Percentiles rank a stretch among this genome's conserved stretches.
phyloP scores from a whole-genome alignment of 345 rosid genomes.

The Passiflora organensis region DNA sequence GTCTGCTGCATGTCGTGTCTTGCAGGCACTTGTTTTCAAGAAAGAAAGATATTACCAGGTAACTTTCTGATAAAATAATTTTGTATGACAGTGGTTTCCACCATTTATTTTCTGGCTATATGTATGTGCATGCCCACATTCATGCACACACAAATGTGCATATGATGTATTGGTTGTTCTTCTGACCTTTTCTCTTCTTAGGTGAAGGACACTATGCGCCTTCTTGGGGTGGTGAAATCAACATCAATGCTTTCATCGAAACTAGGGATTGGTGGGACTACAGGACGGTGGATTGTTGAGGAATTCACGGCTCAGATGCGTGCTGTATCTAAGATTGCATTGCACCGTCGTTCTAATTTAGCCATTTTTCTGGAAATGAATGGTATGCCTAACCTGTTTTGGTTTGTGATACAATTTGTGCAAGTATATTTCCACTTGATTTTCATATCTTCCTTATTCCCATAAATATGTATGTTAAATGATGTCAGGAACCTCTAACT shows the following conservation, averaged over 20 bases:
- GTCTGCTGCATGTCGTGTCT: conserved; percentile 80
- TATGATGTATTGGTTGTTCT: background rate
- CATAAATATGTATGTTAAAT: too few relatives aligned
- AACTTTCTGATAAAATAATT: conserved; percentile 7
- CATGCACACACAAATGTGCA: background rate
- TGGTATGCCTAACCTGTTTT: conserved; percentile 38
- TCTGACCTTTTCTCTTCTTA: conserved; percentile 16
- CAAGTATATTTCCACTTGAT: background rate
- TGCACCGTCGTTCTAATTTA: conserved; percentile 85
- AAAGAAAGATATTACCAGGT: conserved; percentile 89
- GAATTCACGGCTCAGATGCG: conserved; percentile 96
- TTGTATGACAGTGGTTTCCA: background rate
- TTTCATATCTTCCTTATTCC: too few relatives aligned
- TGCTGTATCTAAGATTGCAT: conserved; percentile 89
- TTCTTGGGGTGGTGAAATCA: conserved; percentile 89
- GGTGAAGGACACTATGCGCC: conserved; percentile 93
- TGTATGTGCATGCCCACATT: background rate
- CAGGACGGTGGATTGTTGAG: conserved; percentile 78
- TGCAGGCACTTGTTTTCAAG: conserved; percentile 78
- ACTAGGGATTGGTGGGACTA: conserved; percentile 65
- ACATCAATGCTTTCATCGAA: conserved; percentile 65
- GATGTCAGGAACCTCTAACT: too few relatives aligned
- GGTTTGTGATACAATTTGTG: background rate
- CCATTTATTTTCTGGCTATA: background rate
- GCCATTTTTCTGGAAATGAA: conserved; percentile 67